Evolutionary conservation across 2,329 filamentous ascomycete species (phyloP), one percentile per base, ranked within the genome.

Genomic region (Helotiales sp.): DNA sequence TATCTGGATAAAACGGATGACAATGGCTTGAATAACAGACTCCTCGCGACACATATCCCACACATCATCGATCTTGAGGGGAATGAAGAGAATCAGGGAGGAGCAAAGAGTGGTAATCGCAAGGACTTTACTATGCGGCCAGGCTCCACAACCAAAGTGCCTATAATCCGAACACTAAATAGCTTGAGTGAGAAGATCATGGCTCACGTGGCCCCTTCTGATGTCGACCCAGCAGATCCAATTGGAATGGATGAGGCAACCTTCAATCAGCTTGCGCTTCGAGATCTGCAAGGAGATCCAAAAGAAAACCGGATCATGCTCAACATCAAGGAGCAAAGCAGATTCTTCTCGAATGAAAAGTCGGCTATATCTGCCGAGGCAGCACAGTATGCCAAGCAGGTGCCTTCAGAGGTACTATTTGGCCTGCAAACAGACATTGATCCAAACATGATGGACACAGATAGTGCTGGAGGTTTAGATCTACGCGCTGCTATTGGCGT

Each of bases 1-100:
- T 97, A 96, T 71, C 82, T 96, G 24, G 85, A 88, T 58, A 81
- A 82, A 34, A 88, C 91, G 61, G 89, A 91, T 64, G 80, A 80
- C 30, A 72, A 77, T 19, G 74, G 75, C 33, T 77, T 81, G 46
- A 75, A 79, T 10, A 81, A 77, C 68, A 81, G 79, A 63, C 78
- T 84, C 48, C 76, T 83, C 63, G 77, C 86, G 3, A 77, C 86
- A 31, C 83, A 88, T 55, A 85, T 99, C 19, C 93, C 95, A 0
- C 87, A 93, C 67, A 93, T 96, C 63, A 93, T 99, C 66, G 90
- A 99, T 71, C 75, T 99, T 25, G 91, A 93, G 70, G 95, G 89
- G 29, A 99, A 99, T 69, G 95, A 98, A 74, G 90, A 95, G 72
- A 93, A 99, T 68, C 87, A 96, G 72, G 96, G 92, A 66, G 90